Percentiles rank a stretch among this genome's conserved stretches.
Evolutionary conservation across 1,139 yeast genomes (phyloP).

Genomic region (Spencermartinsiella ligniputridi): DNA sequence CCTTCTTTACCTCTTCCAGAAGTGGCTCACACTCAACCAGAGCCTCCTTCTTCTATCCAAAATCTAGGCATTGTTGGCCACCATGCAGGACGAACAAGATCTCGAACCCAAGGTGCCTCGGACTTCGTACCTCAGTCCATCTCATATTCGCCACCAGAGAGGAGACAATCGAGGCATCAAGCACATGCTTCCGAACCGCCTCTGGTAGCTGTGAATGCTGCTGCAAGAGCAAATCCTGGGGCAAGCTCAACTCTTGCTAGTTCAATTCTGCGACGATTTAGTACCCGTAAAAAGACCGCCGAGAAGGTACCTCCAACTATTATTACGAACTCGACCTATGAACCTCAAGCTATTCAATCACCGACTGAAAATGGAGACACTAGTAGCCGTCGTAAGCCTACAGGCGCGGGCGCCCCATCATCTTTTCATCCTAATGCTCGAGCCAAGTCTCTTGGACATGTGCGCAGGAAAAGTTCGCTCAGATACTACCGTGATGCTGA

Average conservation of each 20-base stretch:
- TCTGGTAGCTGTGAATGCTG: background rate
- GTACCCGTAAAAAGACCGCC: constrained; percentile 26
- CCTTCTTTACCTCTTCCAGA: constrained; percentile 17
- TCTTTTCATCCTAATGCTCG: constrained; percentile 76
- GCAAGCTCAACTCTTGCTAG: constrained; percentile 21
- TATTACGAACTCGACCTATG: background rate
- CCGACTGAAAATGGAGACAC: background rate
- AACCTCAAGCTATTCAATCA: background rate
- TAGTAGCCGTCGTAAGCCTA: background rate
- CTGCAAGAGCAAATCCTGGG: background rate
- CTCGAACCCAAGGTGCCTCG: constrained; percentile 26
- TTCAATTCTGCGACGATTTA: constrained; percentile 26
- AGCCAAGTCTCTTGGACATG: constrained; percentile 84
- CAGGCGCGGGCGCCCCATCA: constrained; percentile 4
- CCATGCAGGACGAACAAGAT: constrained; percentile 19
- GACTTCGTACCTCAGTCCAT: constrained; percentile 16
- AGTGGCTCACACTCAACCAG: constrained; percentile 16
- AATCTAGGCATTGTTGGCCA: constrained; percentile 11
- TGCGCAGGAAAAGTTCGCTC: constrained; percentile 35
- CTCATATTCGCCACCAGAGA: constrained; percentile 6
- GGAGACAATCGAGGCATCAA: background rate
- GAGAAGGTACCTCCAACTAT: constrained; percentile 4
- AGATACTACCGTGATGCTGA: constrained; percentile 7
- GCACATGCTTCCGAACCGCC: constrained; percentile 27
- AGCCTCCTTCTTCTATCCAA: constrained; percentile 13